Evolutionary conservation across 2,329 filamentous ascomycete species (phyloP), one percentile per base, ranked within the genome.

Genomic region (Alternaria atra): DNA sequence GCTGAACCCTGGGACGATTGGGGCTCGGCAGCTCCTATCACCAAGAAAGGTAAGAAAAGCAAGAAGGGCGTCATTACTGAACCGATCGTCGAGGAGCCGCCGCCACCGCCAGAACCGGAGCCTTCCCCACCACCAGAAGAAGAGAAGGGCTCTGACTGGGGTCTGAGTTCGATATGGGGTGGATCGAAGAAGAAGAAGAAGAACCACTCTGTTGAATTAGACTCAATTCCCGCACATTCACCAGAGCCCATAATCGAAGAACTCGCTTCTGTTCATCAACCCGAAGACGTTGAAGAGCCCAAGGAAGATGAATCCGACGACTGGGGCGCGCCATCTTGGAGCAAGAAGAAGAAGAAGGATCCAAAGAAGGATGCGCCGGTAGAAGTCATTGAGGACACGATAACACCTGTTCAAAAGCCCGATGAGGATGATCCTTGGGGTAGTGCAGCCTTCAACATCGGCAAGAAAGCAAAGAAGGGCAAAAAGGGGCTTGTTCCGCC

Each of bases 301-400:
- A 82, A 82, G 58, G 76, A 75, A 15, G 82, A 83, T 29, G 79
- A 80, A 13, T 84, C 86, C 55, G 85, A 85, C 58, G 86, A 86
- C 66, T 87, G 86, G 73, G 83, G 80, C 60, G 83, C 84, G 48
- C 88, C 86, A 81, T 84, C 84, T 32, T 86, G 83, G 52, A 82
- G 84, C 6, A 86, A 84, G 61, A 87, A 73, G 54, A 78, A 73
- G 60, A 69, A 78, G 59, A 81, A 70, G 42, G 66, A 65, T 25
- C 70, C 73, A 8, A 77, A 76, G 65, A 82, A 81, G 63, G 79
- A 80, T 46, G 76, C 73, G 13, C 71, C 76, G 7, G 63, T 79
- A 25, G 78, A 80, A 34, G 75, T 79, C 27, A 74, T 80, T 25
- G 76, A 80, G 20, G 80, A 82, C 51, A 72, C 71, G 4, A 77